Base-by-base conservation (phyloP, 208 protist species). In the Wallacemonas sp. region DNA sequence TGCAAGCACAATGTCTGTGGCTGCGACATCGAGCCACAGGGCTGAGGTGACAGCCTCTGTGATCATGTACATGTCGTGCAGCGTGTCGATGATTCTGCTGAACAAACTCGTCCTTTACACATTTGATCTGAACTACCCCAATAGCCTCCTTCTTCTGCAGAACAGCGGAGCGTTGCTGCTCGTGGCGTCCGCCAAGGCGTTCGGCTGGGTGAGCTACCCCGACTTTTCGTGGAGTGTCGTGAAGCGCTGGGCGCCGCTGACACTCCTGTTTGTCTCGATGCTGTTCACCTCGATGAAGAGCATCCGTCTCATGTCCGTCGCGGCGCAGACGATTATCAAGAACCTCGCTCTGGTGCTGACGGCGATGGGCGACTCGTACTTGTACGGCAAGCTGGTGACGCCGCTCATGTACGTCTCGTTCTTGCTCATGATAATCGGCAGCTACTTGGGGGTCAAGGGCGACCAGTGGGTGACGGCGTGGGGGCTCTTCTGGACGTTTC, bases 201-300 rank as follows among this genome's bases (percentile, higher is more conserved):
- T 78, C 14, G 41, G 60, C 8, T 70, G 79, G 14, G 36, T 93
- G 2, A 39, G 79, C 26, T 95, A 87, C 72, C 85, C 87, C 0
- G 68, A 76, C 54, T 88, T 96, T 39, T 78, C 70, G 21, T 43
- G 61, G 41, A 17, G 55, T 2, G 77, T 94, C 16, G 67, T 74
- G 27, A 74, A 58, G 26, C 72, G 71, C 44, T 96, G 90, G 90
- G 39, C 90, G 27, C 87, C 87, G 0, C 78, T 93, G 36, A 90
- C 88, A 17, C 1, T 90, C 16, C 52, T 94, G 26, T 96, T 96
- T 39, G 83, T 96, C 9, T n/a, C 54, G 0, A 96, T 96, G 90
- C 76, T 96, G 5, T 80, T 75, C 61, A 90, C 87, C 16, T 94
- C 87, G n/a, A 85, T 94, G 78, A 76, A 88, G 62, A 93, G 88